Base-by-base conservation (phyloP, 192 early-diverging fungal species). In the Coemansia sp. region DNA sequence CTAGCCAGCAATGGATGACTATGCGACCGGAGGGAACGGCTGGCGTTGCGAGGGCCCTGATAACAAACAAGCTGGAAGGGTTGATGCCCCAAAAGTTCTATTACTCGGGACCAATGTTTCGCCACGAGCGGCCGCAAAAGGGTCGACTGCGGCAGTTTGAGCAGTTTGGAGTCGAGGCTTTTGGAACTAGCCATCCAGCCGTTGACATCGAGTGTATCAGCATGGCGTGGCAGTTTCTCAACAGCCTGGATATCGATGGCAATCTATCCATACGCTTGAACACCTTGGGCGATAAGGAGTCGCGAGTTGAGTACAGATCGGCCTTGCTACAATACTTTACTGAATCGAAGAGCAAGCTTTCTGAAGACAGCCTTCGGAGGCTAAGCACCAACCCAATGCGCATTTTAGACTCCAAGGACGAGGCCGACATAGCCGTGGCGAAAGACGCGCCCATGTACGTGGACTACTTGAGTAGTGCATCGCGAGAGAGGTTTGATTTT, bases 11-110 rank as follows among this genome's bases (percentile, higher is more conserved):
- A 8, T 71, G 79, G 61, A 74, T 90, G 73, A 86, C 86, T 0
- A 80, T 90, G 85, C 85, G 88, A 5, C 89, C 89, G 0, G 89
- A 90, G 48, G 89, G 88, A 14, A 90, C 89, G 2, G 89, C 89
- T 5, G 67, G 66, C 6, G 71, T 77, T 0, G 66, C 72, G 10
- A 62, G 77, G 5, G 77, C 83, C 0, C 47, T 79, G 23, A 59
- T 79, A 3, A 69, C 84, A 25, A 86, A 88, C 38, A 70, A 79
- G 23, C 48, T 85, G 13, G 66, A 81, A 3, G 47, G 62, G 2
- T 52, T 62, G 7, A 58, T 88, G 26, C 87, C 87, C 2, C 77
- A 83, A 42, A 75, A 73, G 39, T 84, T 82, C n/a, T 90, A 82
- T 53, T 90, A 90, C 52, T 42, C 69, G 12, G 89, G 87, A 2